Base-by-base conservation (phyloP, 106 monocot species). In the Acorus calamus region DNA sequence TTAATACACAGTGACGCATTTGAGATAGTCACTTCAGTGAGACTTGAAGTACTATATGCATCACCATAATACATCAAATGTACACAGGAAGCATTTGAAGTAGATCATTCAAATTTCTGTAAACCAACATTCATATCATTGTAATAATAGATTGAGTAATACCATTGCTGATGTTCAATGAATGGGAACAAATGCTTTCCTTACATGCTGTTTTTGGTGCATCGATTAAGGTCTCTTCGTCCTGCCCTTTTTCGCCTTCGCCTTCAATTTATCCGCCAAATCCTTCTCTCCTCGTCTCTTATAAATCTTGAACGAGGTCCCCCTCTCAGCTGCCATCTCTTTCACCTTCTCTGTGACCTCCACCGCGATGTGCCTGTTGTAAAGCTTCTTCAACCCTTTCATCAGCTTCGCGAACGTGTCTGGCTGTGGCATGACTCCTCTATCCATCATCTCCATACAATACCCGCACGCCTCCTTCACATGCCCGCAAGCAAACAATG, bases 331-430 rank as follows among this genome's bases (percentile, higher is more conserved):
- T 6, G 88, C 92, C 91, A 98, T 88, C 59, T 61, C 78, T 73
- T 88, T 82, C 48, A 88, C 91, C 65, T 98, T 98, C 69, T 98
- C 91, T 0, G 96, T 98, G 46, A 92, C 85, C 62, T 88, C 96
- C 14, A 76, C 85, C 3, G 88, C 96, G 14, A 92, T 70, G 14
- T 83, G 80, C 70, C 88, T 63, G 66, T 98, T 88, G 61, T 83
- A 98, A 44, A 92, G 69, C 77, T 86, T 98, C 79, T 79, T 83
- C 79, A 98, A 68, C 28, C 96, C 96, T 56, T 77, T 87, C 96
- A 98, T 91, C 14, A 98, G 80, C 79, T 76, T 91, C 2, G 91
- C 96, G 64, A 98, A 99, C 0, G 88, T 99, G 43, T 99, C 92
- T 0, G 92, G 77, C 75, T 92, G 88, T 4, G 98, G 88, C 98